Conservation (phyloP, 768 basidiomycete species). For the Auricularia auricula-judae region DNA sequence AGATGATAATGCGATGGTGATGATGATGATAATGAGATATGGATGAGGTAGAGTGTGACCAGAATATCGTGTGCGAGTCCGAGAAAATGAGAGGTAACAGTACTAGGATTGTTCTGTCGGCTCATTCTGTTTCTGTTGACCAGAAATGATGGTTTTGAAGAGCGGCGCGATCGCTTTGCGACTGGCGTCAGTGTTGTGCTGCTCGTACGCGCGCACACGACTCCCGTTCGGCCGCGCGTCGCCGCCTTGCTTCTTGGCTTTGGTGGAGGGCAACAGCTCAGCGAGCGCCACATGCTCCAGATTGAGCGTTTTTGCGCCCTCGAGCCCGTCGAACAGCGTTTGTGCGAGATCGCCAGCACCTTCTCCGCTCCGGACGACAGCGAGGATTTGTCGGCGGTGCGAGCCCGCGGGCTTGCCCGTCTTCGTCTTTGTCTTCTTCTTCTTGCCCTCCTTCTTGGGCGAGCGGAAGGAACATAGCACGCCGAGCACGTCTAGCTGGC, state of each 20-base stretch:
- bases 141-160: constrained; percentile 49
- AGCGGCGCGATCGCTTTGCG: constrained; percentile 61
- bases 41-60: neutral
- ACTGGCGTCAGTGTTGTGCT: constrained; percentile 50
- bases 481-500: constrained; percentile 57
- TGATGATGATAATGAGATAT: neutral
- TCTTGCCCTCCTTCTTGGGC: constrained; percentile 13
- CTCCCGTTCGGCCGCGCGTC: constrained; percentile 11
- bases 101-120: neutral
- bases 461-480: constrained; percentile 65
- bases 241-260: constrained; percentile 17
- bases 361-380: constrained; percentile 42
- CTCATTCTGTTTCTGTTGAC: neutral
- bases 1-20: neutral
- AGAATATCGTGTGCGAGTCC: neutral
- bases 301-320: constrained; percentile 39
- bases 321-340: constrained; percentile 39
- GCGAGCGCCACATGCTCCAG: constrained; percentile 12
- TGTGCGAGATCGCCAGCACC: constrained; percentile 33
- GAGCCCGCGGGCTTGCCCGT: constrained; percentile 24
- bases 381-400: constrained; percentile 54
- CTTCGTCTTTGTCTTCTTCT: constrained; percentile 5
- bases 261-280: constrained; percentile 4
- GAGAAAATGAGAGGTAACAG: neutral
- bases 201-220: constrained; percentile 45